Conservation (phyloP, 768 basidiomycete species). For the Dentipellis fragilis region DNA sequence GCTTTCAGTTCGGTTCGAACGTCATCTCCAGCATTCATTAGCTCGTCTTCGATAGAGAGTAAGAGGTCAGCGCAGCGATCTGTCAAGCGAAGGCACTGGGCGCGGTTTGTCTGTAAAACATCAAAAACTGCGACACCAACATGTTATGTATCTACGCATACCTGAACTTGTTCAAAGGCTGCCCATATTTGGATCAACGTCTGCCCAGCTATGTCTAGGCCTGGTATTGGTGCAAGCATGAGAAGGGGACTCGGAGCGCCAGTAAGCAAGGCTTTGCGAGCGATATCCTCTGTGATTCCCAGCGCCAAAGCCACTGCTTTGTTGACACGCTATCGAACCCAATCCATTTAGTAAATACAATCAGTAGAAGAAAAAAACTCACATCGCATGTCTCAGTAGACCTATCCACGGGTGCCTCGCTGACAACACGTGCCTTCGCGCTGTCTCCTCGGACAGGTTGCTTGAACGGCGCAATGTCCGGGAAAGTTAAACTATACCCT, state of each 20-base stretch:
- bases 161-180: conserved; percentile 48
- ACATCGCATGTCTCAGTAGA: no score
- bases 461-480: no score
- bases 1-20: conserved; percentile 38
- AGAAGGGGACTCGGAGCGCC: conserved; percentile 36
- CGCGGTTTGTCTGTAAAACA: conserved; percentile 45
- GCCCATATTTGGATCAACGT: conserved; percentile 58
- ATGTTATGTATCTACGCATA: conserved; percentile 16
- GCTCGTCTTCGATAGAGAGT: conserved; percentile 49
- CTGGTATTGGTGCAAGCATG: conserved; percentile 45
- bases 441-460: no score
- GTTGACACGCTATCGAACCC: conserved; percentile 13
- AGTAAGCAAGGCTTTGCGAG: conserved; percentile 34
- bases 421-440: no score
- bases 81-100: conserved; percentile 59
- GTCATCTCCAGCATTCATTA: conserved; percentile 44
- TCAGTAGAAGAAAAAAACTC: no score
- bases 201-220: conserved; percentile 40
- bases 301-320: conserved; percentile 25
- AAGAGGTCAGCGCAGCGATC: conserved; percentile 65
- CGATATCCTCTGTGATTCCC: conserved; percentile 29
- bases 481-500: no score
- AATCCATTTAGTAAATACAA: neutral
- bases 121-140: neutral
- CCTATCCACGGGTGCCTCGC: no score